Conservation (phyloP, 306 rosid species). For the Rosa lucieae region DNA sequence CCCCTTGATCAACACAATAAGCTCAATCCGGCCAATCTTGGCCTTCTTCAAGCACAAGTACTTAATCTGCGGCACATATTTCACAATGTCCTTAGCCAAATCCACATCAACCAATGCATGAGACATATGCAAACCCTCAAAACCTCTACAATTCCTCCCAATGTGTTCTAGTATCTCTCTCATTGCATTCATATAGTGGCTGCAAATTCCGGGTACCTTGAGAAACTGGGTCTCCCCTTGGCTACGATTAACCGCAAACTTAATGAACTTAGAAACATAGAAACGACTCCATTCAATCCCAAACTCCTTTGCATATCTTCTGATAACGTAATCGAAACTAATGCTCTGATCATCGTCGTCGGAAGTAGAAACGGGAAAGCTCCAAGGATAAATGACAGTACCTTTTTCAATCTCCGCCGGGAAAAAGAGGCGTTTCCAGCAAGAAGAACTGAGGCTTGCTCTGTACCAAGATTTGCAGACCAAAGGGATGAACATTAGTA, state of each 20-base stretch:
- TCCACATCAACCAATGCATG: not conserved
- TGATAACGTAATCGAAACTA: not conserved
- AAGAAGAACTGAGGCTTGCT: not conserved
- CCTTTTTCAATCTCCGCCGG: not conserved
- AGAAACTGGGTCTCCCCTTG: not conserved
- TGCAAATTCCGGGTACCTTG: not conserved
- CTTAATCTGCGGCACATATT: not conserved
- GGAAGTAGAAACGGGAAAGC: not conserved
- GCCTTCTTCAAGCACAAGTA: not conserved
- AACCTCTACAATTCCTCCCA: not conserved
- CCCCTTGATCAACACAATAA: not conserved
- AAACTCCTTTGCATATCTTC: slow-evolving; percentile 5
- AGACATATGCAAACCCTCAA: not conserved
- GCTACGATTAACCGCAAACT: not conserved
- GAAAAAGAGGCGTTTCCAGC: not conserved
- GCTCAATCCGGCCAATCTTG: not conserved
- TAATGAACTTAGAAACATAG: not conserved
- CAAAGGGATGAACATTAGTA: not conserved
- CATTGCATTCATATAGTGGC: not conserved
- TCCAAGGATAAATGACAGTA: not conserved
- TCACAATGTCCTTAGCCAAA: not conserved
- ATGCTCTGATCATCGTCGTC: not conserved
- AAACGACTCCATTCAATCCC: not conserved
- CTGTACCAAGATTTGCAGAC: slow-evolving; percentile 14
- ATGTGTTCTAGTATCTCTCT: not conserved